These are phyloP conservation scores for Tricladium varicosporioides DNA, from an alignment of 2,329 filamentous ascomycete genomes.

Conservation along the genomic window DNA sequence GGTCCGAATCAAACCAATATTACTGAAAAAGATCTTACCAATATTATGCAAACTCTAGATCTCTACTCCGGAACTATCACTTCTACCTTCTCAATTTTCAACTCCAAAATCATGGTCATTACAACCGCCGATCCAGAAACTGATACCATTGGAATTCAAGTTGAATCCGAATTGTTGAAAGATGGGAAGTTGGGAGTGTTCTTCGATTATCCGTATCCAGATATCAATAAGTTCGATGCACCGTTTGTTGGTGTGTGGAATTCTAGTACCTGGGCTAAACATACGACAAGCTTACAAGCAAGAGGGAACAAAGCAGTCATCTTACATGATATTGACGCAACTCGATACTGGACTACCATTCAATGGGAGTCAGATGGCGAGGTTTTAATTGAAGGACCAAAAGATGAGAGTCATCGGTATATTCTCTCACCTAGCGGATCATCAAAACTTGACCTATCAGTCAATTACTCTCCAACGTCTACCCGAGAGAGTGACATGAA, in stretches of 20 bases:
- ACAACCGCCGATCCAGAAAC: conserved; percentile 40
- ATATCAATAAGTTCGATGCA: conserved; percentile 44
- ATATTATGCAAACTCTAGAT: conserved; percentile 37
- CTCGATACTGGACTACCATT: conserved; percentile 37
- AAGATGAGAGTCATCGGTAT: conserved; percentile 22
- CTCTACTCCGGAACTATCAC: conserved; percentile 41
- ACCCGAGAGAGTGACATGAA: neutral
- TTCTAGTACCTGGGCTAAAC: conserved; percentile 35
- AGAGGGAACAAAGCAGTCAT: conserved; percentile 32
- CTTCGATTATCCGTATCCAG: conserved; percentile 43
- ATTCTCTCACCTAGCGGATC: conserved; percentile 13
- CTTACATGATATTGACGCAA: conserved; percentile 38
- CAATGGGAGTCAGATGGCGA: conserved; percentile 16
- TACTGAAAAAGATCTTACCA: conserved; percentile 29
- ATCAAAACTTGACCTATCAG: conserved; percentile 12
- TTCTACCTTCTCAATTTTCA: conserved; percentile 37
- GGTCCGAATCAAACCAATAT: conserved; percentile 29
- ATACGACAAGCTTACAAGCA: conserved; percentile 34
- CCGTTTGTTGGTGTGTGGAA: conserved; percentile 41
- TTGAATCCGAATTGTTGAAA: conserved; percentile 37
- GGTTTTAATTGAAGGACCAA: conserved; percentile 17
- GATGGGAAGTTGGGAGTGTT: conserved; percentile 37
- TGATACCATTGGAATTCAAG: conserved; percentile 38
- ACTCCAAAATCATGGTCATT: conserved; percentile 34
- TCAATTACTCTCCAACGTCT: conserved; percentile 18